Conservation (phyloP, 2,329 filamentous ascomycete species). For the Ceratocystis eucalypticola region DNA sequence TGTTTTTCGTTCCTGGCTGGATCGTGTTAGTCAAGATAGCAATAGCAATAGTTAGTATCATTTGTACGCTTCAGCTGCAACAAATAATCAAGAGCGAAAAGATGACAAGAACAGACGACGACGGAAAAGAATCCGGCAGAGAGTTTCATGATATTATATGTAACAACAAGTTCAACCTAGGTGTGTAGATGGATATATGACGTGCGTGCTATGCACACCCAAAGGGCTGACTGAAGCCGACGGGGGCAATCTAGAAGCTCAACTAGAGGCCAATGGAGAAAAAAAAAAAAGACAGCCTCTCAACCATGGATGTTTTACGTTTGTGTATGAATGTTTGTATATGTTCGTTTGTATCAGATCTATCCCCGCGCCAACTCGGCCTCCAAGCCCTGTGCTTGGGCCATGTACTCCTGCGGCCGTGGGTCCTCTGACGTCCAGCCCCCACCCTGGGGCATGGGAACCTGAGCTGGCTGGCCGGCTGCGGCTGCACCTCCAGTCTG, state of each 20-base stretch:
- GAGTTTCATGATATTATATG: not conserved
- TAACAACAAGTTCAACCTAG: not conserved
- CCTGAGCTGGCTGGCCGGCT: conserved; percentile 29
- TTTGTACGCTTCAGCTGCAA: not conserved
- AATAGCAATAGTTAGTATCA: not conserved
- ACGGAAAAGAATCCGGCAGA: not conserved
- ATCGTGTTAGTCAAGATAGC: too few species aligned
- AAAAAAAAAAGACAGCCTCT: not conserved
- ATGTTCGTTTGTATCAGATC: not conserved
- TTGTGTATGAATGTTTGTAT: too few species aligned
- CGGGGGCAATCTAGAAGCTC: not conserved
- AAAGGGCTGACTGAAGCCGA: not conserved
- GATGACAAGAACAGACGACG: not conserved
- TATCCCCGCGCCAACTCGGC: conserved; percentile 37
- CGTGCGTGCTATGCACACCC: not conserved
- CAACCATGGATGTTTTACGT: not conserved
- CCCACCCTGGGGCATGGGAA: conserved; percentile 38
- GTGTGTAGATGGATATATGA: not conserved
- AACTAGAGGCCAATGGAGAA: not conserved
- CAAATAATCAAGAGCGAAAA: not conserved
- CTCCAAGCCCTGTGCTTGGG: conserved; percentile 39
- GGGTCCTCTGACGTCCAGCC: conserved; percentile 49
- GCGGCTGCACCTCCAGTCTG: conserved; percentile 24
- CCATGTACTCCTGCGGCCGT: conserved; percentile 44
- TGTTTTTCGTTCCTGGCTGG: not conserved